Percentiles rank a stretch among this genome's conserved stretches.
Conservation (phyloP, 495 filamentous ascomycete genomes). For the Daldinia childiae region DNA sequence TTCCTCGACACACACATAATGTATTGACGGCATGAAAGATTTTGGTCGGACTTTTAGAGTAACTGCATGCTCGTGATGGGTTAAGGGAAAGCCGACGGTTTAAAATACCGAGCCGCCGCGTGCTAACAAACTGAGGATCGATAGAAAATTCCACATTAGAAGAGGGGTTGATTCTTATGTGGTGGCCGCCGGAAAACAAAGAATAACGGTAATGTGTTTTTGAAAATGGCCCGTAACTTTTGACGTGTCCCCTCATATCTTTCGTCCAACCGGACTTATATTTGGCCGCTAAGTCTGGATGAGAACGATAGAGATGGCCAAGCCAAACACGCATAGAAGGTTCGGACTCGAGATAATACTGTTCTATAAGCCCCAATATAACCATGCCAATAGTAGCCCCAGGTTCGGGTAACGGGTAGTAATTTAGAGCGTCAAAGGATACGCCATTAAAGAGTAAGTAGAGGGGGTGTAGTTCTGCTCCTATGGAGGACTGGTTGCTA, state of each 20-base stretch:
- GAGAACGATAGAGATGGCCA: constrained; percentile 1
- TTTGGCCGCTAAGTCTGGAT: not conserved
- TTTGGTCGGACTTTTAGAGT: not conserved
- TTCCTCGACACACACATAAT: constrained; percentile 10
- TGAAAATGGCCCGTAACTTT: constrained; percentile 6
- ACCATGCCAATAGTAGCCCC: constrained; percentile 12
- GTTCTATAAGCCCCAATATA: constrained; percentile 42
- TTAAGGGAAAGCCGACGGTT: not conserved
- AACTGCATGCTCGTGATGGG: not conserved
- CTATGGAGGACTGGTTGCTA: constrained; percentile 7
- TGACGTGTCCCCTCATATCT: constrained; percentile 35
- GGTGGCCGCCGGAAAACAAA: constrained; percentile 37
- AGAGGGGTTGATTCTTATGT: constrained; percentile 19
- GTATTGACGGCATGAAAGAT: not conserved
- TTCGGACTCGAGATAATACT: constrained; percentile 48
- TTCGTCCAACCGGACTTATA: constrained; percentile 29
- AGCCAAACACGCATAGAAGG: constrained; percentile 42
- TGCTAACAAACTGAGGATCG: constrained; percentile 27
- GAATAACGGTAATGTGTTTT: constrained; percentile 21
- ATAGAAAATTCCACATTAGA: constrained; percentile 19
- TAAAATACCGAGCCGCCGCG: not conserved
- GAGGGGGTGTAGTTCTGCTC: not conserved
- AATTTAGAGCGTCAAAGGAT: not conserved
- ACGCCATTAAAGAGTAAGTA: not conserved
- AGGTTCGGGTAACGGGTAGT: not conserved